Evolutionary conservation across 139 green algal genomes (phyloP).

Genomic region (Pedinophyceae sp.): DNA sequence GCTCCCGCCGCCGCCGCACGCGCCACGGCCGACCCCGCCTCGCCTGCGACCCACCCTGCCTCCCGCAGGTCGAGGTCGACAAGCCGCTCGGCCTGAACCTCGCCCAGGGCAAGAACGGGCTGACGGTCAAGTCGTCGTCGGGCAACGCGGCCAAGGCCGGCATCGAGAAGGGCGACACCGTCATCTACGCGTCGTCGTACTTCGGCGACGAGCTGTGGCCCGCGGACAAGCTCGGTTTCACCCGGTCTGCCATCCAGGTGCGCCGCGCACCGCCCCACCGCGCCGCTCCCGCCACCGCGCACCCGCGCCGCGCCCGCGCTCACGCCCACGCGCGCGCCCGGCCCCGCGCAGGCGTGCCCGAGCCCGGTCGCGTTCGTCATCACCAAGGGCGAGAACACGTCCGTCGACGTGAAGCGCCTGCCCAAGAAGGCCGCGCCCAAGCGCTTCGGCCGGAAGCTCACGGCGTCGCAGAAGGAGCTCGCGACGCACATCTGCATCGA

Average conservation of each 20-base stretch:
- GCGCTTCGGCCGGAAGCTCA: conserved; percentile 83
- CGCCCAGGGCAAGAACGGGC: conserved; percentile 39
- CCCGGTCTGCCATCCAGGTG: conserved; percentile 23
- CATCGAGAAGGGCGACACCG: conserved; percentile 38
- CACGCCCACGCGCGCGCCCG: too few species aligned
- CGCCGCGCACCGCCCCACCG: too few species aligned
- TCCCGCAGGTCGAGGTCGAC: conserved; percentile 61
- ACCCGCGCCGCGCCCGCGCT: too few species aligned
- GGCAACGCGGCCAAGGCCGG: conserved; percentile 83
- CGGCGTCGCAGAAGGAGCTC: conserved; percentile 51
- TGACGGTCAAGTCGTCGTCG: conserved; percentile 44
- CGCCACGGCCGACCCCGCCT: too few species aligned
- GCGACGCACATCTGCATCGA: conserved; percentile 94
- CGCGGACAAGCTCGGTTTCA: conserved; percentile 34
- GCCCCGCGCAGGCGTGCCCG: too few species aligned
- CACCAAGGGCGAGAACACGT: conserved; percentile 66
- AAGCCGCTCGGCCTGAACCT: conserved; percentile 76
- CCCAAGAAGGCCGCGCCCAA: conserved; percentile 75
- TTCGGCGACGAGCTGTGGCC: conserved; percentile 95
- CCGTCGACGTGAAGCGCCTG: conserved; percentile 80
- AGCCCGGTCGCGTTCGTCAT: conserved; percentile 10
- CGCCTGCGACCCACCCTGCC: too few species aligned
- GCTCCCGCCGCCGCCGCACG: too few species aligned
- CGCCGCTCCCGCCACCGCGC: conserved; percentile 17
- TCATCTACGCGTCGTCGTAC: conserved; percentile 77